These are phyloP conservation scores for Evernia prunastri DNA, from an alignment of 495 filamentous ascomycete genomes.

Conservation along the genomic window DNA sequence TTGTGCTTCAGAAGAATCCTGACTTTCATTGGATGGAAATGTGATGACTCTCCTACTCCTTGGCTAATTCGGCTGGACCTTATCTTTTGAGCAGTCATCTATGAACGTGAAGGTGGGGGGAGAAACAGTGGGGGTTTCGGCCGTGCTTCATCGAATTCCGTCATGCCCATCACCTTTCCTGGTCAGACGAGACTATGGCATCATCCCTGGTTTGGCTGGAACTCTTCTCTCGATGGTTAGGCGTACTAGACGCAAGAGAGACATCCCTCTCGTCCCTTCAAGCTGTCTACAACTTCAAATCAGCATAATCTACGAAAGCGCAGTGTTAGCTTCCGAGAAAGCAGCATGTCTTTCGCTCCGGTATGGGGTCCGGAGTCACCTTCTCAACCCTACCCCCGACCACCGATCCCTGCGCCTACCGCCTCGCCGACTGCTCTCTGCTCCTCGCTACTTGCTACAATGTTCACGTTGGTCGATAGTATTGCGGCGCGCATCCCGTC, in stretches of 20 bases:
- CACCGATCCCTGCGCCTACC: background rate
- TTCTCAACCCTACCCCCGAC: background rate
- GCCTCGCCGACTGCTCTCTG: background rate
- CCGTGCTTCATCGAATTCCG: background rate
- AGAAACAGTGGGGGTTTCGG: background rate
- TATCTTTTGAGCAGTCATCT: background rate
- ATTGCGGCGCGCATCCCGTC: background rate
- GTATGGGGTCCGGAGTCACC: background rate
- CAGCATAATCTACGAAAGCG: background rate
- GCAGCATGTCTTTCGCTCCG: background rate
- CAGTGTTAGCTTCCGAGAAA: background rate
- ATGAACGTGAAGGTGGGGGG: background rate
- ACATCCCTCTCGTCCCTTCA: background rate
- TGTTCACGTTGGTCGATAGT: background rate
- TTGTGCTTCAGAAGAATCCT: background rate
- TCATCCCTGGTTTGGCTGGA: background rate
- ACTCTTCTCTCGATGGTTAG: background rate
- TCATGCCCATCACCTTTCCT: background rate
- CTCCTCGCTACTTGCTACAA: background rate
- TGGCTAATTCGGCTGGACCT: background rate
- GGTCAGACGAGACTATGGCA: background rate
- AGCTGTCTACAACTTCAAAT: background rate
- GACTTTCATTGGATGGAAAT: background rate
- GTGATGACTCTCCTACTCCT: background rate
- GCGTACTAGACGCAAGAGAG: background rate